Conservation (phyloP, 768 basidiomycete genomes). For the Candolleomyces aberdarensis region DNA sequence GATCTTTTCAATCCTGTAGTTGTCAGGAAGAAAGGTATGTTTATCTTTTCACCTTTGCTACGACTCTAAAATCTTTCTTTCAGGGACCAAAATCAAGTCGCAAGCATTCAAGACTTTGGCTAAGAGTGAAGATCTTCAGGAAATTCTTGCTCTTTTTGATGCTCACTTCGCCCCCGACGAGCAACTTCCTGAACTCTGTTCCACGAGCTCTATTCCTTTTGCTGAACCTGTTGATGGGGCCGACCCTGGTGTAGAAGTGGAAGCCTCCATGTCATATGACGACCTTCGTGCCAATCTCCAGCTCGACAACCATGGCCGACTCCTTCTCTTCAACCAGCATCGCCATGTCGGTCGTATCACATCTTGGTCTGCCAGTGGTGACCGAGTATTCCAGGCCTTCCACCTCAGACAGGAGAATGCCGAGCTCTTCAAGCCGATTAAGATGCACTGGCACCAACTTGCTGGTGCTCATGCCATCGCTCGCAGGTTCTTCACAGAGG, state of each 20-base stretch:
- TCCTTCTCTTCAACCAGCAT: background rate
- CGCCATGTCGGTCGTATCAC: background rate
- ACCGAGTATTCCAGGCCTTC: background rate
- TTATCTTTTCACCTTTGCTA: too few species aligned
- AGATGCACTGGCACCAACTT: conserved; percentile 19
- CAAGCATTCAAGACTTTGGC: background rate
- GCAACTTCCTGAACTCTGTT: background rate
- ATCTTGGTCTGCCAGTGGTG: too few species aligned
- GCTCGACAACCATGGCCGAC: background rate
- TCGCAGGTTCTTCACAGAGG: conserved; percentile 6
- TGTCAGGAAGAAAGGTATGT: background rate
- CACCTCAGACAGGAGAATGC: background rate
- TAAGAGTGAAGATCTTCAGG: background rate
- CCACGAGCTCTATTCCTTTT: background rate
- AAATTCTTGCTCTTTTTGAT: background rate
- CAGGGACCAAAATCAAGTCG: background rate
- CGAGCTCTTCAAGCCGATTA: background rate
- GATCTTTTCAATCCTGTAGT: background rate
- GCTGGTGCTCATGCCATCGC: conserved; percentile 11
- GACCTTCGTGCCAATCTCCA: background rate
- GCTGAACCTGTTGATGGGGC: background rate
- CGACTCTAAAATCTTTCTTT: too few species aligned
- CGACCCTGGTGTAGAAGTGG: background rate
- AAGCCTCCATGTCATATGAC: background rate
- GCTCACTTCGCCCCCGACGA: background rate